phyloP scores from a whole-genome alignment of 139 green algal species.

The Volvox africanus region DNA sequence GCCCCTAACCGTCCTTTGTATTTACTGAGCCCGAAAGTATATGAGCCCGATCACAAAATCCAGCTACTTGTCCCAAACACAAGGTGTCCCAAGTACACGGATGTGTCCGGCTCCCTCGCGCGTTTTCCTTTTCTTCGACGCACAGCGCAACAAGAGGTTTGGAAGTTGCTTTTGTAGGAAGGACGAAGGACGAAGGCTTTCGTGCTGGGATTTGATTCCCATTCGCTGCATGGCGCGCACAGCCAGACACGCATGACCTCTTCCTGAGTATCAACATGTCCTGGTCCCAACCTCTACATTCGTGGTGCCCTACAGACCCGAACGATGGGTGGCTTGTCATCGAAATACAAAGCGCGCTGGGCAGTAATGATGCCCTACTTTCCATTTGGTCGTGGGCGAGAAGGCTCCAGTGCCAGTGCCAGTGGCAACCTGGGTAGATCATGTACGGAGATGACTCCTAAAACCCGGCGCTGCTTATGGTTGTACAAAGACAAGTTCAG shows the following conservation, averaged over 20 bases:
- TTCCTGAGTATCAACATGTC: neutral
- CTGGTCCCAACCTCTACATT: neutral
- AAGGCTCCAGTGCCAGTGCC: neutral
- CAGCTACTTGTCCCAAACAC: too few relatives aligned
- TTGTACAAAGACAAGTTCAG: slow-evolving; percentile 40
- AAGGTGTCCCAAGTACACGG: too few relatives aligned
- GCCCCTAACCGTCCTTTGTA: neutral
- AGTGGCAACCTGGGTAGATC: too few relatives aligned
- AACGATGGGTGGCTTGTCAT: slow-evolving; percentile 19
- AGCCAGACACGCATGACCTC: neutral
- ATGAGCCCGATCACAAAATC: too few relatives aligned
- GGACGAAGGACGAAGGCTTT: neutral
- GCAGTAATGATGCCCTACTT: slow-evolving; percentile 34
- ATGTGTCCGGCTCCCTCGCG: too few relatives aligned
- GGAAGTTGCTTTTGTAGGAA: too few relatives aligned
- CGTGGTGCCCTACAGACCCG: neutral
- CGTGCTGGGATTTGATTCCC: neutral
- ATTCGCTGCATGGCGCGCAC: neutral
- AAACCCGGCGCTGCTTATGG: slow-evolving; percentile 33
- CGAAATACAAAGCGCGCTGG: slow-evolving; percentile 46
- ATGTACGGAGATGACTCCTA: neutral
- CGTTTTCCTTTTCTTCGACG: too few relatives aligned
- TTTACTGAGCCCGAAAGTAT: too few relatives aligned
- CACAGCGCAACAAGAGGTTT: too few relatives aligned
- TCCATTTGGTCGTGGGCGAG: neutral